A percentile compares a stretch with the other conserved stretches of the same genome.
These are phyloP conservation scores for Purpureocillium lavendulum DNA, from an alignment of 2,329 filamentous ascomycete genomes.

Conservation along the genomic window DNA sequence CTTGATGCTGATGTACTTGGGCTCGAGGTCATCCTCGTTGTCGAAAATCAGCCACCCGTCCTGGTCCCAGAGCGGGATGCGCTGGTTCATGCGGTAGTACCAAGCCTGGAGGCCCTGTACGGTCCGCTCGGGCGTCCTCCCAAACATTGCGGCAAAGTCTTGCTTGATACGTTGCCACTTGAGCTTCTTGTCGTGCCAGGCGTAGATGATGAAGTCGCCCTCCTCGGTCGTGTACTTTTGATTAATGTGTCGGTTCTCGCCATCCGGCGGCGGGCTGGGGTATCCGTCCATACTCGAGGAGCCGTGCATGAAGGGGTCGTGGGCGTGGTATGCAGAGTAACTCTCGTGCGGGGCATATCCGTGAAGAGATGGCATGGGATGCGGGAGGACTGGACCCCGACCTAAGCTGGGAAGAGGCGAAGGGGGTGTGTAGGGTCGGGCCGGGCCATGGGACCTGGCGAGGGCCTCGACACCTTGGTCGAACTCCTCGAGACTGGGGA, in stretches of 20 bases:
- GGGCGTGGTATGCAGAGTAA: conserved; percentile 13
- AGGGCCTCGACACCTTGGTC: conserved; percentile 28
- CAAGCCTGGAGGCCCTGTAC: conserved; percentile 32
- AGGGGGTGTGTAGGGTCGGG: conserved; percentile 16
- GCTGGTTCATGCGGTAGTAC: conserved; percentile 35
- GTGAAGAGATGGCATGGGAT: conserved; percentile 13
- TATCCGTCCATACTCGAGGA: conserved; percentile 18
- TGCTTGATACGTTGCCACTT: conserved; percentile 32
- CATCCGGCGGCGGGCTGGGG: conserved; percentile 26
- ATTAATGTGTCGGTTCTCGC: conserved; percentile 30
- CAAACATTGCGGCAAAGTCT: conserved; percentile 29
- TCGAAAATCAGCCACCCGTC: conserved; percentile 32
- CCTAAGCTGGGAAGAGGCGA: conserved; percentile 18
- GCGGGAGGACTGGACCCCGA: conserved; percentile 14
- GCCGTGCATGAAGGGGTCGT: conserved; percentile 14
- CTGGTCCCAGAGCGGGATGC: conserved; percentile 29
- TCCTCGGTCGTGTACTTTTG: conserved; percentile 35
- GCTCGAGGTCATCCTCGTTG: conserved; percentile 28
- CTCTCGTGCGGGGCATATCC: conserved; percentile 12
- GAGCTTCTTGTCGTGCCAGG: conserved; percentile 33
- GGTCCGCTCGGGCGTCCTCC: conserved; percentile 26
- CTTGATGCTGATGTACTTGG: conserved; percentile 27
- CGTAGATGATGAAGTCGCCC: conserved; percentile 34
- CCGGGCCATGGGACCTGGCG: conserved; percentile 20
- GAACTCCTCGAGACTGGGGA: conserved; percentile 28